A percentile compares a stretch with the other conserved stretches of the same genome.
Evolutionary conservation across 148 eudicot species (phyloP).

Genomic region (Persicaria maculosa): DNA sequence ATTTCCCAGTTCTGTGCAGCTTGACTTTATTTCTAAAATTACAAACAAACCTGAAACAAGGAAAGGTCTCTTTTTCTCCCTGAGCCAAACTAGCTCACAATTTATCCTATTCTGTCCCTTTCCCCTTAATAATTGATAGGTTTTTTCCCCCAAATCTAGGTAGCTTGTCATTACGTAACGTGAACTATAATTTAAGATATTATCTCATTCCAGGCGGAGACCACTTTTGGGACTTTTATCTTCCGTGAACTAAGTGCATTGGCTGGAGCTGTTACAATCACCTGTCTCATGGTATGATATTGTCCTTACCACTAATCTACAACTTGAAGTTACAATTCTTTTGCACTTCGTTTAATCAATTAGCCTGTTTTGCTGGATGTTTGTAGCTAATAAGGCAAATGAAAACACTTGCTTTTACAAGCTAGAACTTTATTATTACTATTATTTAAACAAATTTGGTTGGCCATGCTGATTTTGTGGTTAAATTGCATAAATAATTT

Average conservation of each 20-base stretch:
- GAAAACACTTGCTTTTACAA: not conserved
- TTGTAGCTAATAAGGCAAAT: not conserved
- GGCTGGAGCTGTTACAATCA: slow-evolving; percentile 87
- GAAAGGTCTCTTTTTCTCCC: not conserved
- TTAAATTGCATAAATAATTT: not conserved
- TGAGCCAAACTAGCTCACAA: not conserved
- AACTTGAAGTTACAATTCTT: not conserved
- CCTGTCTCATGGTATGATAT: slow-evolving; percentile 74
- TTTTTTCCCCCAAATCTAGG: not conserved
- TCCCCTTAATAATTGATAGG: not conserved
- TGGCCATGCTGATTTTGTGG: too few species aligned
- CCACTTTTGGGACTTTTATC: slow-evolving; percentile 47
- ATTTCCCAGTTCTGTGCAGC: not conserved
- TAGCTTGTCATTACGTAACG: not conserved
- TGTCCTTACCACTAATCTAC: slow-evolving; percentile 1
- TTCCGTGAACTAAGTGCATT: slow-evolving; percentile 72
- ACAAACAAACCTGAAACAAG: not conserved
- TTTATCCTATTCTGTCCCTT: not conserved
- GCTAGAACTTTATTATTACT: not conserved
- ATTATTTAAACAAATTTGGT: not conserved
- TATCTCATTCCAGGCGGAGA: slow-evolving; percentile 41
- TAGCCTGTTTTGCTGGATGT: not conserved
- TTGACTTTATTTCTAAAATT: slow-evolving; percentile 5
- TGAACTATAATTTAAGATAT: not conserved
- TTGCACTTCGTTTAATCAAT: not conserved